Evolutionary conservation across 1,139 yeast species (phyloP), one percentile per base, ranked within the genome.

Genomic region (Hyphopichia khmerensis): DNA sequence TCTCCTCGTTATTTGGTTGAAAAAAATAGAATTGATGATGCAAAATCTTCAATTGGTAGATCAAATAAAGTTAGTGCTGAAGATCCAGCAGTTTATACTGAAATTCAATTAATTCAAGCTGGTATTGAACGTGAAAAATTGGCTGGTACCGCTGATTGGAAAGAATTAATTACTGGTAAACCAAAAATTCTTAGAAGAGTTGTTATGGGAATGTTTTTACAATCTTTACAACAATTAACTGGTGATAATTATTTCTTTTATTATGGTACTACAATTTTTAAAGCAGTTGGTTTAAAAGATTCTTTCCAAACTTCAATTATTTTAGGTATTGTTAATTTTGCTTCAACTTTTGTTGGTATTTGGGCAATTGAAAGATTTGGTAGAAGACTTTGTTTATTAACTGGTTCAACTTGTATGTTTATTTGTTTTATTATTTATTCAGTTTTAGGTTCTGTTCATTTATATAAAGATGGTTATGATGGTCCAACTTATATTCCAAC

Each of bases 211-310:
- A 65, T 82, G 46, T 59, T 80, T 64, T 64, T 85, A 51, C 86
- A 82, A 72, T 73, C 84, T 21, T 65, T 85, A 55, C 93, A 86
- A 69, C 95, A 86, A 67, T 75, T 86, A 53, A 81, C 89, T 47
- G 95, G 93, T 75, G 78, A 82, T 61, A 85, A 85, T 71, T 86
- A 84, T 66, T 84, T 86, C 71, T 85, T 86, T 76, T 85, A 85
- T 72, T 86, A 84, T 53, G 89, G 90, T 64, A 85, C 91, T 47
- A 79, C 86, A 42, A 77, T 85, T 58, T 86, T 86, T 79, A 65
- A 79, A 56, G 84, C 93, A 51, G 87, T 86, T 52, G 95, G 95
- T 55, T 66, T 86, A 62, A 52, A 66, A 43, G 90, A 84, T 63
- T 79, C 95, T 33, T 87, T 82, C 67, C 76, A 84, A 62, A 84